Percentiles rank a stretch among this genome's conserved stretches.
Conservation (phyloP, 2,329 filamentous ascomycete species). For the Cladophialophora exuberans region DNA sequence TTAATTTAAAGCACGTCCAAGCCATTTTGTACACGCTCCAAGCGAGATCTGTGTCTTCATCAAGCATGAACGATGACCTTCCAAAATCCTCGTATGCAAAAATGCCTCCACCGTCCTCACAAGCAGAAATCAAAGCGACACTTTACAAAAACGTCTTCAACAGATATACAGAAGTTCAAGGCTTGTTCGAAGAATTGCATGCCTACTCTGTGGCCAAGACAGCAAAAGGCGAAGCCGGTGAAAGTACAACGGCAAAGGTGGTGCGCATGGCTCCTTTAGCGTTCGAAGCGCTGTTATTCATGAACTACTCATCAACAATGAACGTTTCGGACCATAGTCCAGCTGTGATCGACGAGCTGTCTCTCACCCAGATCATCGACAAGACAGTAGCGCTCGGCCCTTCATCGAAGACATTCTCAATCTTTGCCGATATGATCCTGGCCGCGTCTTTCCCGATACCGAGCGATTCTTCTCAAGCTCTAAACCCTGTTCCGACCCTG, state of each 20-base stretch:
- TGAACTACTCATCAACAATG: neutral
- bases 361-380: conserved; percentile 57
- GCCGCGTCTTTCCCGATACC: conserved; percentile 8
- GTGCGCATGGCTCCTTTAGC: conserved; percentile 26
- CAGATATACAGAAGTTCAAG: conserved; percentile 16
- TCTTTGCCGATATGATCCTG: conserved; percentile 69
- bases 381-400: conserved; percentile 34
- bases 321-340: neutral
- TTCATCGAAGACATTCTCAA: conserved; percentile 57
- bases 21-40: conserved; percentile 26
- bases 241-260: conserved; percentile 17
- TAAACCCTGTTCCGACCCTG: neutral
- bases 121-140: conserved; percentile 17
- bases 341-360: conserved; percentile 54
- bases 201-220: neutral
- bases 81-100: conserved; percentile 27
- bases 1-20: conserved; percentile 22
- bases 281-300: conserved; percentile 32
- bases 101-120: conserved; percentile 14
- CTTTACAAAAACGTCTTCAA: conserved; percentile 27
- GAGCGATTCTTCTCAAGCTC: neutral
- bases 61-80: conserved; percentile 26
- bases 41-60: conserved; percentile 19
- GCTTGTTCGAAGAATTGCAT: conserved; percentile 3
- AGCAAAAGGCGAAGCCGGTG: neutral